These are phyloP conservation scores for Plasmopara viticola DNA, from an alignment of 352 stramenopile species.

Conservation along the genomic window DNA sequence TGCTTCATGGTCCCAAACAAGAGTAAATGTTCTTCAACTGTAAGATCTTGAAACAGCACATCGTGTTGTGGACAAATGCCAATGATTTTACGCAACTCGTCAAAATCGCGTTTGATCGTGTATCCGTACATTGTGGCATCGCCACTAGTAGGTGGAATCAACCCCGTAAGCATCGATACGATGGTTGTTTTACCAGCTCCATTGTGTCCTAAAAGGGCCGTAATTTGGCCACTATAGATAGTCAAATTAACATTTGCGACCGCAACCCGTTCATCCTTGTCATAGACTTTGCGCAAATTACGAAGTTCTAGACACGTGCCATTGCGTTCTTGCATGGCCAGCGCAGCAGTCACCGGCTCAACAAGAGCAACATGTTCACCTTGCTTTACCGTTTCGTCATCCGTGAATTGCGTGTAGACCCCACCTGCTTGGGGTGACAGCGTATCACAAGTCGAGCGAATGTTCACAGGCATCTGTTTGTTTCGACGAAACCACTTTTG, in stretches of 20 bases:
- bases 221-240: slow-evolving; percentile 91
- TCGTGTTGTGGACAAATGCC: slow-evolving; percentile 97
- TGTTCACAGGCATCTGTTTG: not conserved
- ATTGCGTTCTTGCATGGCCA: slow-evolving; percentile 35
- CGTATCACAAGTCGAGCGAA: slow-evolving; percentile 1
- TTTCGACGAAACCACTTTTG: slow-evolving; percentile 32
- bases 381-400: not conserved
- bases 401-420: slow-evolving; percentile 13
- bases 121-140: slow-evolving; percentile 67
- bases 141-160: slow-evolving; percentile 56
- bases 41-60: slow-evolving; percentile 92
- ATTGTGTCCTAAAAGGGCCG: slow-evolving; percentile 84
- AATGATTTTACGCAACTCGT: slow-evolving; percentile 85
- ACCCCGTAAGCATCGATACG: slow-evolving; percentile 90
- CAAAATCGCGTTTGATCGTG: slow-evolving; percentile 74
- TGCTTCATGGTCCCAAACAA: slow-evolving; percentile 92
- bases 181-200: slow-evolving; percentile 89
- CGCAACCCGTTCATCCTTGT: slow-evolving; percentile 64
- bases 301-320: slow-evolving; percentile 40
- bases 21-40: slow-evolving; percentile 91
- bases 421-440: slow-evolving; percentile 22
- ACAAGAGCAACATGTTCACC: slow-evolving; percentile 11
- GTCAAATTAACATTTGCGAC: slow-evolving; percentile 81
- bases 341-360: slow-evolving; percentile 36
- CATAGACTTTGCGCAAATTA: slow-evolving; percentile 47